These are phyloP conservation scores for Neopestalotiopsis rosae DNA, from an alignment of 2,329 filamentous ascomycete species.

Conservation along the genomic window DNA sequence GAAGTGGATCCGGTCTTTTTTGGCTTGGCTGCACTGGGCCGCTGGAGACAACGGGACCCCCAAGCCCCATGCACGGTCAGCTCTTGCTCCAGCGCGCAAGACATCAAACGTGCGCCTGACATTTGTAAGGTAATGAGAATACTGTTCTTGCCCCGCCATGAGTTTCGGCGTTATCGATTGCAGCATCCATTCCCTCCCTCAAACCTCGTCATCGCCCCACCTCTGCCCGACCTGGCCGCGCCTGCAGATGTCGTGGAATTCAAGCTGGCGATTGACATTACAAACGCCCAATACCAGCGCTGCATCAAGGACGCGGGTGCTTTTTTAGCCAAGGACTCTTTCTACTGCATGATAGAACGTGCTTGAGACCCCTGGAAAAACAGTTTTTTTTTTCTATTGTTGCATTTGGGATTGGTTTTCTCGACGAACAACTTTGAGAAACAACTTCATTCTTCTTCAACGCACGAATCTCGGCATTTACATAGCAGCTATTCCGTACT, in stretches of 20 bases:
- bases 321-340: neutral
- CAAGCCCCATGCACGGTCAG: neutral
- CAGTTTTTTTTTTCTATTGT: neutral
- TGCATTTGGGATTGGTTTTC: neutral
- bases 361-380: neutral
- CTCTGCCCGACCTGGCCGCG: slow-evolving; percentile 12
- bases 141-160: neutral
- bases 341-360: neutral
- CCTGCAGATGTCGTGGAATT: neutral
- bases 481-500: neutral
- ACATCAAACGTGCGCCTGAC: slow-evolving; percentile 2
- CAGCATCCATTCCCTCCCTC: neutral
- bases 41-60: neutral
- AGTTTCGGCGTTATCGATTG: slow-evolving; percentile 8
- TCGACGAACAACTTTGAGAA: neutral
- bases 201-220: slow-evolving; percentile 14
- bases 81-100: neutral
- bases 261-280: neutral
- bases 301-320: neutral
- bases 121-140: neutral
- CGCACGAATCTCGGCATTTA: neutral
- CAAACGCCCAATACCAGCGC: neutral
- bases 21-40: neutral
- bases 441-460: neutral
- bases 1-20: neutral